Percentiles rank a stretch among this genome's conserved stretches.
Evolutionary conservation across 1,284 basidiomycete species (phyloP).

Genomic region (Sporisorium exsertum): DNA sequence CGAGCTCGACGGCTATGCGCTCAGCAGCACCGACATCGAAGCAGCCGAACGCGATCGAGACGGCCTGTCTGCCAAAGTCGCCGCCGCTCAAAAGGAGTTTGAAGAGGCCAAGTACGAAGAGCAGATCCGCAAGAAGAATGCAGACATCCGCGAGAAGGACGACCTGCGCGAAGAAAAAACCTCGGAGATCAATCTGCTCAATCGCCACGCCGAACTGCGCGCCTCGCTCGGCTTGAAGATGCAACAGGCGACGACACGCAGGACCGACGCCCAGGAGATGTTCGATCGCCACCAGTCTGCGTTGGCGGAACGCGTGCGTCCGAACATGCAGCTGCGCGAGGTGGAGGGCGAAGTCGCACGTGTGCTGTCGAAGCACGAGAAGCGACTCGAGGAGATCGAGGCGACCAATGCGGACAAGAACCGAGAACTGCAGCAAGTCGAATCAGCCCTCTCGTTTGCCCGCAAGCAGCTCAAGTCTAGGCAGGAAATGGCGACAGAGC

Average conservation of each 20-base stretch:
- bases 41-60: conserved; percentile 47
- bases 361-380: conserved; percentile 68
- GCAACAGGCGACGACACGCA: conserved; percentile 28
- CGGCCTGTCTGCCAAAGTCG: conserved; percentile 28
- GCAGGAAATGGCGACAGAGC: conserved; percentile 61
- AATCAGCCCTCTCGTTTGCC: conserved; percentile 55
- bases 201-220: conserved; percentile 82
- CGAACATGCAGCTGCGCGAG: conserved; percentile 75
- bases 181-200: conserved; percentile 79
- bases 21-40: conserved; percentile 46
- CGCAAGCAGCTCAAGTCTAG: conserved; percentile 75
- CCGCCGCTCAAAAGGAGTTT: conserved; percentile 47
- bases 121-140: conserved; percentile 75
- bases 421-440: conserved; percentile 52
- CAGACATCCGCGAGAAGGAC: conserved; percentile 77
- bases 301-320: conserved; percentile 77
- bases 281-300: conserved; percentile 73
- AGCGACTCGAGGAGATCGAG: conserved; percentile 42
- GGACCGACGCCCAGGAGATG: conserved; percentile 33
- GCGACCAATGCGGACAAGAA: conserved; percentile 38
- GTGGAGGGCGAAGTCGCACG: conserved; percentile 80
- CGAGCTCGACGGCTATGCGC: conserved; percentile 46
- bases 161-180: conserved; percentile 79
- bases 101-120: conserved; percentile 75
- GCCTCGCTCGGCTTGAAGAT: conserved; percentile 82